Conservation (phyloP, 306 rosid species). For the Rosa lucieae region DNA sequence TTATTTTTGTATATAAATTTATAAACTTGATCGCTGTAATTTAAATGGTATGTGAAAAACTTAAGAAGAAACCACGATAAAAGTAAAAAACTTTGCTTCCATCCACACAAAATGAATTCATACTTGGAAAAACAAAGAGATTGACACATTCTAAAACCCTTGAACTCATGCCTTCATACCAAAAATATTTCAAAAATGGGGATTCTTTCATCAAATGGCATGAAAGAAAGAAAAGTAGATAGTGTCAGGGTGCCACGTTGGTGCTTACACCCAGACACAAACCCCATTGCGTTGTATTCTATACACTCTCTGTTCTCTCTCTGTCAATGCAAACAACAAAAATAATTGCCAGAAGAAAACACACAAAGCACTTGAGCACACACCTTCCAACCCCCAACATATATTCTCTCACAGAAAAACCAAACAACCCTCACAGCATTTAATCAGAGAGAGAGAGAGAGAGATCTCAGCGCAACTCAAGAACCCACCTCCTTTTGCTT, state of each 20-base stretch:
- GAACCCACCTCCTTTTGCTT: slow-evolving; percentile 59
- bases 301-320: not conserved
- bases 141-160: not conserved
- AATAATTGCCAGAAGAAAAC: slow-evolving; percentile 23
- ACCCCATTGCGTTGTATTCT: not conserved
- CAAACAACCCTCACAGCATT: slow-evolving; percentile 16
- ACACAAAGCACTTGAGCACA: not conserved
- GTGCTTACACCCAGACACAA: slow-evolving; percentile 5
- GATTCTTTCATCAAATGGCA: not conserved
- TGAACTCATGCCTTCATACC: not conserved
- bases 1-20: too few relatives aligned
- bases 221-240: not conserved
- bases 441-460: slow-evolving; percentile 1
- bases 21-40: too few relatives aligned
- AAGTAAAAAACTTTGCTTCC: not conserved
- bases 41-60: too few relatives aligned
- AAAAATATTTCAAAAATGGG: not conserved
- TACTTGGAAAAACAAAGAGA: not conserved
- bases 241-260: slow-evolving; percentile 19
- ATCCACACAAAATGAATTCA: not conserved
- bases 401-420: slow-evolving; percentile 16
- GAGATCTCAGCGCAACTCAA: not conserved
- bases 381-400: slow-evolving; percentile 17
- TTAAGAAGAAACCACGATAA: not conserved
- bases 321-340: slow-evolving; percentile 7